A percentile compares a stretch with the other conserved stretches of the same genome.
Evolutionary conservation across 352 stramenopile genomes (phyloP).

Genomic region (Aphanomyces cochlioides): DNA sequence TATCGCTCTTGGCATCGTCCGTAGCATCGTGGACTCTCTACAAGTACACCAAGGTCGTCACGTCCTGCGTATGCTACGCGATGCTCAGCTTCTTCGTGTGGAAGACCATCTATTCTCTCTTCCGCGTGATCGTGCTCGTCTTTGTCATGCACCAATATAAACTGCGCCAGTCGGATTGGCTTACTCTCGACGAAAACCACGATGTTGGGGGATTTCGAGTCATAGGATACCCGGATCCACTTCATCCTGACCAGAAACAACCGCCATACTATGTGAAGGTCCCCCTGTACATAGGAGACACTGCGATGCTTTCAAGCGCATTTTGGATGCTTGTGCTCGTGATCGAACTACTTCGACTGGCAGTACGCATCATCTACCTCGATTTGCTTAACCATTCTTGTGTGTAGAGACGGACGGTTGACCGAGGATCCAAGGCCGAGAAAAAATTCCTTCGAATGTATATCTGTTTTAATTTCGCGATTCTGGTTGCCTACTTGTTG

Average conservation of each 20-base stretch:
- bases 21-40: slow-evolving; percentile 4
- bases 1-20: slow-evolving; percentile 12
- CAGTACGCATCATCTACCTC: neutral
- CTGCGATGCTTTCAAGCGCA: slow-evolving; percentile 1
- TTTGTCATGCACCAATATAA: slow-evolving; percentile 4
- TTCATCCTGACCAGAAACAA: neutral
- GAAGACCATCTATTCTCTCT: slow-evolving; percentile 18
- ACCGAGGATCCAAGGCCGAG: slow-evolving; percentile 11
- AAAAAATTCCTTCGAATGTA: slow-evolving; percentile 12
- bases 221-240: neutral
- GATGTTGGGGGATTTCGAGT: slow-evolving; percentile 15
- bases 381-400: neutral
- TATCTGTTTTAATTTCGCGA: neutral
- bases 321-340: slow-evolving; percentile 27
- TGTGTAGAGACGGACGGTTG: slow-evolving; percentile 24
- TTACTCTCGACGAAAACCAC: slow-evolving; percentile 6
- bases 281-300: slow-evolving; percentile 16
- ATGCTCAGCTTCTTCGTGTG: slow-evolving; percentile 17
- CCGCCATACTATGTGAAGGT: slow-evolving; percentile 9
- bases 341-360: slow-evolving; percentile 15
- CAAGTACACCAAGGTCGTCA: slow-evolving; percentile 1
- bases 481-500: slow-evolving; percentile 13
- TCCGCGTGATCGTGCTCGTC: neutral
- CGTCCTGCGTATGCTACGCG: slow-evolving; percentile 21
- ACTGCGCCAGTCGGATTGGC: neutral